Base-by-base conservation (phyloP, 1,284 basidiomycete species). In the Mycena sp. region DNA sequence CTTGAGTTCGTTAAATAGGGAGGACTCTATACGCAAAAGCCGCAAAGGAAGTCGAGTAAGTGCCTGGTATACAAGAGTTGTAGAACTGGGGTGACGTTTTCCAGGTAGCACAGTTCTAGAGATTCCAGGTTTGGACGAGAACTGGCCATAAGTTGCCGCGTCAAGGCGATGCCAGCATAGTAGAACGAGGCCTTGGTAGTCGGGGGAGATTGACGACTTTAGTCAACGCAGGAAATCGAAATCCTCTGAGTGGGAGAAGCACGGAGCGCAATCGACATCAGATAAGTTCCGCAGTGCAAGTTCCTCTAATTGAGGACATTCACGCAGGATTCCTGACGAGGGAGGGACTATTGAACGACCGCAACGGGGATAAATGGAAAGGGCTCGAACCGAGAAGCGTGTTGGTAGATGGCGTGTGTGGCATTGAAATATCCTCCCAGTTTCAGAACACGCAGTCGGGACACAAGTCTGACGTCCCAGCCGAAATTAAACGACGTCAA, bases 381-480 rank as follows among this genome's bases (percentile, higher is more conserved):
- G 54, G 32, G 45, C 53, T 11, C 65, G 62, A 64, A 67, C 65
- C 81, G 29, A 93, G 80, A 45, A 92, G 80, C 48, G 83, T 86
- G 56, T 82, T 79, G 28, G 85, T 80, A 32, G 89, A 87, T 16
- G 91, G 91, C n/a, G 91, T 83, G 68, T 82, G 86, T 1, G n/a
- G 83, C 83, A 69, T 91, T 91, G 83, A 90, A 92, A 73, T 92
- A 93, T 40, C 91, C 92, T 43, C 85, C 87, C 10, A 93, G 78
- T 65, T 89, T 89, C 67, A 93, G 80, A 41, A 89, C 84, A 51
- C 87, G 86, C 62, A 93, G 80, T 30, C 83, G 79, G 48, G 83
- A 84, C 58, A 90, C 79, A 46, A 91, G 78, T 55, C 78, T 78
- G 55, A 77, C 74, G 67, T 91, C 88, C 91, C 91, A 93, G 14